Conservation (phyloP, 2,329 filamentous ascomycete genomes). For the Colletotrichum spaethianum region DNA sequence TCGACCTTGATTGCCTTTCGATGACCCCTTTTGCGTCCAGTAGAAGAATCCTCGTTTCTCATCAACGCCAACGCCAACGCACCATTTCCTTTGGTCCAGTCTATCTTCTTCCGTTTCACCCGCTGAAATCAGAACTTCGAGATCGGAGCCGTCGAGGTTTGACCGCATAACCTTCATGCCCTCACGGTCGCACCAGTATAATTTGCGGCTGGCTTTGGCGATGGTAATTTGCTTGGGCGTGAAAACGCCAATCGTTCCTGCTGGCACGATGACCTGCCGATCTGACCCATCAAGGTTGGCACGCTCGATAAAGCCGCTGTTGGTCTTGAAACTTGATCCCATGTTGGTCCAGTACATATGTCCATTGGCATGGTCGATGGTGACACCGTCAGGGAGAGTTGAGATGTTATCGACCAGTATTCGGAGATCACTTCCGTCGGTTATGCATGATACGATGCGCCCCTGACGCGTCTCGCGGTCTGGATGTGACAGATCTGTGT, state of each 20-base stretch:
- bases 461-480: neutral
- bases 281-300: constrained; percentile 21
- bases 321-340: constrained; percentile 21
- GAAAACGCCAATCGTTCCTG: constrained; percentile 13
- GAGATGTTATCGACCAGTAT: constrained; percentile 12
- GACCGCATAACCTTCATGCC: constrained; percentile 31
- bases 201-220: constrained; percentile 12
- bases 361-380: constrained; percentile 11
- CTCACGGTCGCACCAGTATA: constrained; percentile 30
- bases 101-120: constrained; percentile 11
- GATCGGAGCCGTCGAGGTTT: constrained; percentile 18
- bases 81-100: constrained; percentile 15
- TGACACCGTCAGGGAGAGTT: constrained; percentile 23
- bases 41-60: constrained; percentile 20
- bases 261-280: constrained; percentile 1
- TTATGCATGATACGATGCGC: constrained; percentile 21
- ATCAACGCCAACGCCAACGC: constrained; percentile 26
- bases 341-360: constrained; percentile 37
- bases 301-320: constrained; percentile 27
- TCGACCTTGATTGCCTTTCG: constrained; percentile 21
- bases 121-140: constrained; percentile 22
- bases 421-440: constrained; percentile 10
- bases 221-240: constrained; percentile 31
- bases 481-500: constrained; percentile 22
- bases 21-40: constrained; percentile 27